Conservation (phyloP, 2,329 filamentous ascomycete species). For the Aspergillus floridensis region DNA sequence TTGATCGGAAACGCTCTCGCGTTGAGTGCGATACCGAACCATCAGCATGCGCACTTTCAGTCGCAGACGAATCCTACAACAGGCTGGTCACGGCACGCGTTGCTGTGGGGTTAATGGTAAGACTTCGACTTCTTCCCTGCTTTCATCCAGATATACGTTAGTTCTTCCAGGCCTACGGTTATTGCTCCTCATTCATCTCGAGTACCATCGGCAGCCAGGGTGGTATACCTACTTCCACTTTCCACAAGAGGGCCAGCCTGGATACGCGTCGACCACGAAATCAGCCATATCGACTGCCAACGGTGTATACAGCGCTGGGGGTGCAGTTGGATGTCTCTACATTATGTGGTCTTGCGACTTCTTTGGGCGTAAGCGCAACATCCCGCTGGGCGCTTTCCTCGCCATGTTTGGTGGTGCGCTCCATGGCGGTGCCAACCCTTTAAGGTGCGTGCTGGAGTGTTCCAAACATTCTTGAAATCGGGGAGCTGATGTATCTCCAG, state of each 20-base stretch:
- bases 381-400: constrained; percentile 47
- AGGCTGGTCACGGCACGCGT: constrained; percentile 40
- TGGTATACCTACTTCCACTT: constrained; percentile 53
- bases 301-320: constrained; percentile 50
- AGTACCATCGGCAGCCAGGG: constrained; percentile 54
- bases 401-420: constrained; percentile 49
- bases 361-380: constrained; percentile 47
- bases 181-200: constrained; percentile 51
- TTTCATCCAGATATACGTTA: constrained; percentile 3
- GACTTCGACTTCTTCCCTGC: constrained; percentile 1
- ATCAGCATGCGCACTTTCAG: constrained; percentile 31
- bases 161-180: constrained; percentile 49
- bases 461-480: not conserved
- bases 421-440: constrained; percentile 46
- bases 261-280: constrained; percentile 48
- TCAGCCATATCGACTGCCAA: constrained; percentile 51
- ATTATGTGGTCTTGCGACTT: constrained; percentile 51
- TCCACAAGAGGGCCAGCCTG: constrained; percentile 42
- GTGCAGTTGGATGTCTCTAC: constrained; percentile 48
- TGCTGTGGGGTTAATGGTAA: constrained; percentile 41
- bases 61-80: constrained; percentile 40
- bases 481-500: constrained; percentile 16
- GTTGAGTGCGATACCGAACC: not conserved
- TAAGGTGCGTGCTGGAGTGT: constrained; percentile 33
- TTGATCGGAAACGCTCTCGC: not conserved